Evolutionary conservation across 2,329 filamentous ascomycete genomes (phyloP), one percentile per base, ranked within the genome.

Genomic region (Trichoderma lentiforme): DNA sequence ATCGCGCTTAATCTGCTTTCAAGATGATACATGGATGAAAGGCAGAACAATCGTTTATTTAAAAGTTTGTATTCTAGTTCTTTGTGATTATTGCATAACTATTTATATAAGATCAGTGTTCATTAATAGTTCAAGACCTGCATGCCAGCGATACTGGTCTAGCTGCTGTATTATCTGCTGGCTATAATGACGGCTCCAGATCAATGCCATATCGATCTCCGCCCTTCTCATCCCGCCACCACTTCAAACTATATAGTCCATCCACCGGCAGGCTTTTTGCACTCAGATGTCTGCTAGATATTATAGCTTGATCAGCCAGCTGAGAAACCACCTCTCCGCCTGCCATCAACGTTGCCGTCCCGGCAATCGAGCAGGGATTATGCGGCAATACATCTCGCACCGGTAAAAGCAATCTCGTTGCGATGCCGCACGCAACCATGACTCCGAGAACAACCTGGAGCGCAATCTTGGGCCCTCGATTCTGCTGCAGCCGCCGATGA

Each of bases 331-430:
- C n/a, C 4, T 70, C 57, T 21, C 56, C 56, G 5, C 67, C 67
- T n/a, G 57, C 67, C 8, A 70, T 18, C 36, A 70, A 15, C 4
- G 57, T 36, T 4, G 67, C 67, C 9, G 57, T 62, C 6, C 67
- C 67, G 6, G 67, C 67, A 53, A 70, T 70, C 6, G 67, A 70
- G 30, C 67, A 70, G 4, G 67, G 67, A 36, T 70, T 61, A 36
- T 70, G 57, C 4, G 67, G 57, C 28, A 70, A 18, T 7, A 70
- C 67, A 24, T 62, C 57, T 30, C 39, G 43, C 12, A 70, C 67
- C 15, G 67, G 57, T 2, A 70, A 32, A 51, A 70, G 67, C 39
- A 70, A 43, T 21, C 67, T 70, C 6, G 57, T 70, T 14, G 39
- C 67, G 9, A 70, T 70, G 6, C 57, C 67, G 6, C 57, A 62